Evolutionary conservation across 2,329 filamentous ascomycete species (phyloP).

Genomic region (Neopestalotiopsis clavispora): DNA sequence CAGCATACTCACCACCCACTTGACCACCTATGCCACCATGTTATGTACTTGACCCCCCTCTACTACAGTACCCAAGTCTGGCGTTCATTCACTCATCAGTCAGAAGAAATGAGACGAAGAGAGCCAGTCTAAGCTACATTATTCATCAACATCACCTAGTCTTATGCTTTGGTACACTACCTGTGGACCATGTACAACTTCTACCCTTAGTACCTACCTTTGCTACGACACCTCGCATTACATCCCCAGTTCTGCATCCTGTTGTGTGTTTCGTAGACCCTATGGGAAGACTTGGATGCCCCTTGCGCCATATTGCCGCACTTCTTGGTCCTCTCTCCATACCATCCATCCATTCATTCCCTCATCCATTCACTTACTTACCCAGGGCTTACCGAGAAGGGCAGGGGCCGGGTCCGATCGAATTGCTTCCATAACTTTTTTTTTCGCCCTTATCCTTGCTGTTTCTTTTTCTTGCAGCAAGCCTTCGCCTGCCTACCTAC

Average conservation of each 20-base stretch:
- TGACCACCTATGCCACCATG: too few species aligned
- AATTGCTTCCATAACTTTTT: not conserved
- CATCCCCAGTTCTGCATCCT: not conserved
- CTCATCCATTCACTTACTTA: too few species aligned
- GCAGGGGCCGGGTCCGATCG: not conserved
- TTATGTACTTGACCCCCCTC: not conserved
- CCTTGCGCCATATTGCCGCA: not conserved
- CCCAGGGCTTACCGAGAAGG: not conserved
- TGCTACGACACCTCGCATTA: slow-evolving; percentile 2
- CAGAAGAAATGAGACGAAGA: too few species aligned
- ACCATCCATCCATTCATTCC: too few species aligned
- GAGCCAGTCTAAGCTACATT: too few species aligned
- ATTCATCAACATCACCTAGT: too few species aligned
- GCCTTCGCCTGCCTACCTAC: not conserved
- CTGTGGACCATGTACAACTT: not conserved
- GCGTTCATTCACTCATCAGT: not conserved
- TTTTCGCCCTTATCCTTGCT: not conserved
- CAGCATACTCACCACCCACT: not conserved
- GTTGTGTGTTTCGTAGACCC: not conserved
- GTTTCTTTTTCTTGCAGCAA: not conserved
- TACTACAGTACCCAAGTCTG: not conserved
- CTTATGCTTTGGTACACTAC: not conserved
- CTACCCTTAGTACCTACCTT: not conserved
- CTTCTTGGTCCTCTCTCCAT: not conserved
- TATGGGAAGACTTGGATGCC: not conserved